Conservation (phyloP, 1,139 yeast species). For the Magnusiomyces ingens region DNA sequence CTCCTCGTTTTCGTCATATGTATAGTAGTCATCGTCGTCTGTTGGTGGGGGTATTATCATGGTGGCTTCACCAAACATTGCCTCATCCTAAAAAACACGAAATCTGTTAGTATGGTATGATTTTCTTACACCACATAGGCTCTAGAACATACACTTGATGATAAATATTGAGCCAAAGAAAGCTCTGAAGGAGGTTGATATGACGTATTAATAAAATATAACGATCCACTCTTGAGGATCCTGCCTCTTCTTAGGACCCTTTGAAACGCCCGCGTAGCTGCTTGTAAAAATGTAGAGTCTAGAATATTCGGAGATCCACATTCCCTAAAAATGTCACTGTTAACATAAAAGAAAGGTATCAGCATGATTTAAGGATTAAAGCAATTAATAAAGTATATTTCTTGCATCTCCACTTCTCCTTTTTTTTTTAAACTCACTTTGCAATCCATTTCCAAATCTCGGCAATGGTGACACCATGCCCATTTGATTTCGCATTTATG, state of each 20-base stretch:
- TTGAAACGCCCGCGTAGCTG: conserved; percentile 35
- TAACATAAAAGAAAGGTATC: too few relatives aligned
- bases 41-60: conserved; percentile 31
- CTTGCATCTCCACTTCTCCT: too few relatives aligned
- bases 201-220: conserved; percentile 29
- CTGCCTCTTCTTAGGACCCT: conserved; percentile 34
- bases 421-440: not conserved
- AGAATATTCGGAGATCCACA: conserved; percentile 27
- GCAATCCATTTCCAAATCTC: conserved; percentile 34
- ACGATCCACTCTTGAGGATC: conserved; percentile 28
- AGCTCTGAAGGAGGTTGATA: conserved; percentile 34
- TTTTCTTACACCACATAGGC: not conserved
- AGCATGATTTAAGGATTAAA: too few relatives aligned
- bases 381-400: too few relatives aligned
- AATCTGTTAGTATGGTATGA: not conserved
- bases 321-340: conserved; percentile 17
- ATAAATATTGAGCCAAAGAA: conserved; percentile 32
- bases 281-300: conserved; percentile 33
- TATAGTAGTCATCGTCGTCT: conserved; percentile 31
- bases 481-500: conserved; percentile 31
- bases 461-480: conserved; percentile 30
- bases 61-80: conserved; percentile 32
- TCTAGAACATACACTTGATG: conserved; percentile 21
- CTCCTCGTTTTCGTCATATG: conserved; percentile 32
- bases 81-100: conserved; percentile 28